A percentile compares a stretch with the other conserved stretches of the same genome.
Conservation (phyloP, 106 monocot genomes). For the Acanthochlamys bracteata region DNA sequence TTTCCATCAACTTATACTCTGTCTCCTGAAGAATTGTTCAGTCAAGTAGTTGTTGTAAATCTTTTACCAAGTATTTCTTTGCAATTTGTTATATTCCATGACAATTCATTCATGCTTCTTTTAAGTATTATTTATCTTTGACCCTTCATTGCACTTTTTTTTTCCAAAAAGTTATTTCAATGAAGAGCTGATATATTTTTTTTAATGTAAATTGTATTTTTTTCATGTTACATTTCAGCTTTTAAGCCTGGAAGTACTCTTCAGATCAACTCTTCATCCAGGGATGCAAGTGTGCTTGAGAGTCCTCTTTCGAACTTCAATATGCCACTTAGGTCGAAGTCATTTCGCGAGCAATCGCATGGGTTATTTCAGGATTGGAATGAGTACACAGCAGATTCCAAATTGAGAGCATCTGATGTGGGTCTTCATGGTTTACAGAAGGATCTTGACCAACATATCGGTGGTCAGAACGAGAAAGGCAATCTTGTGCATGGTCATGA, state of each 20-base stretch:
- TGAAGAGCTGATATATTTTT: too few species aligned
- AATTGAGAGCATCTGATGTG: constrained; percentile 16
- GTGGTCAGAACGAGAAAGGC: constrained; percentile 20
- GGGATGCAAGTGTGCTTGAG: constrained; percentile 28
- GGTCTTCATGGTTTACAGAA: constrained; percentile 17
- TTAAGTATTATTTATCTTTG: too few species aligned
- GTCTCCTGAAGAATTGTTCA: too few species aligned
- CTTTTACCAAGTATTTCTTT: too few species aligned
- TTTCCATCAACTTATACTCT: too few species aligned
- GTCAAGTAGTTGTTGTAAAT: too few species aligned
- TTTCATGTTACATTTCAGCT: constrained; percentile 11
- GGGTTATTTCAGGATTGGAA: constrained; percentile 21
- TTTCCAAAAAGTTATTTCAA: too few species aligned
- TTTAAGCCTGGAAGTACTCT: constrained; percentile 6
- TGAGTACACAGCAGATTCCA: constrained; percentile 20
- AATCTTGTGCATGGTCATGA: constrained; percentile 8
- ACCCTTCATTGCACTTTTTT: too few species aligned
- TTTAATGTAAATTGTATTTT: too few species aligned
- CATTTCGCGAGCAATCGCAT: constrained; percentile 19
- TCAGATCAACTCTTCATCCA: constrained; percentile 13
- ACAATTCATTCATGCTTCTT: too few species aligned
- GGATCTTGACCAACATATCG: constrained; percentile 26
- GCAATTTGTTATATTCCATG: too few species aligned
- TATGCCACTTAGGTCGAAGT: constrained; percentile 37
- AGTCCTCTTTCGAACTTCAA: constrained; percentile 16